Conservation (phyloP, 305 asterid species). For the Stenogyne calaminthoides region DNA sequence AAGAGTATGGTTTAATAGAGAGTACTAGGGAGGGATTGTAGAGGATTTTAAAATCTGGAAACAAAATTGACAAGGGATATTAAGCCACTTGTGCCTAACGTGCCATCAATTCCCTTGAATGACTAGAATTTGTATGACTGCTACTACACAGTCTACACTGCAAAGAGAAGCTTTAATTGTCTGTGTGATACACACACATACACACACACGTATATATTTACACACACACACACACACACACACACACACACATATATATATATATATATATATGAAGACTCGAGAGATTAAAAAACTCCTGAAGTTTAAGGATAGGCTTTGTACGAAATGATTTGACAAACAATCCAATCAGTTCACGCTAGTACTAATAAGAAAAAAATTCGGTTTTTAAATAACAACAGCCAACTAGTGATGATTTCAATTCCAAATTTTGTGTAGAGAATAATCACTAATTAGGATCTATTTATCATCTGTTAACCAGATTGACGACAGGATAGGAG, state of each 20-base stretch:
- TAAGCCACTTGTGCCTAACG: not conserved
- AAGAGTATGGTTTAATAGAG: not conserved
- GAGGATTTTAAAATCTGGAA: not conserved
- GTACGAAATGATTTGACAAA: not conserved
- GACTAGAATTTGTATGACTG: not conserved
- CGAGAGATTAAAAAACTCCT: not conserved
- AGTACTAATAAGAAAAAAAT: not conserved
- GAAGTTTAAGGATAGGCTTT: not conserved
- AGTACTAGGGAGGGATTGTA: not conserved
- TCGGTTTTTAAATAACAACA: not conserved
- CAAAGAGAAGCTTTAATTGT: not conserved
- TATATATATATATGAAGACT: not conserved
- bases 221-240: too few species aligned
- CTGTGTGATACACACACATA: too few species aligned
- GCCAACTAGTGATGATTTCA: not conserved
- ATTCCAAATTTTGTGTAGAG: not conserved
- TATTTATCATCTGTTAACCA: not conserved
- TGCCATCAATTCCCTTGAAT: not conserved
- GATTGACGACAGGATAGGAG: not conserved
- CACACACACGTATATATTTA: too few species aligned
- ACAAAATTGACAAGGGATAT: not conserved
- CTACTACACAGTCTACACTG: not conserved
- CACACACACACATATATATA: too few species aligned
- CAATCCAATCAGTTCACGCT: not conserved
- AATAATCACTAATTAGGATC: not conserved